Evolutionary conservation across 345 rosid species (phyloP).

Genomic region (Hibiscus syriacus): DNA sequence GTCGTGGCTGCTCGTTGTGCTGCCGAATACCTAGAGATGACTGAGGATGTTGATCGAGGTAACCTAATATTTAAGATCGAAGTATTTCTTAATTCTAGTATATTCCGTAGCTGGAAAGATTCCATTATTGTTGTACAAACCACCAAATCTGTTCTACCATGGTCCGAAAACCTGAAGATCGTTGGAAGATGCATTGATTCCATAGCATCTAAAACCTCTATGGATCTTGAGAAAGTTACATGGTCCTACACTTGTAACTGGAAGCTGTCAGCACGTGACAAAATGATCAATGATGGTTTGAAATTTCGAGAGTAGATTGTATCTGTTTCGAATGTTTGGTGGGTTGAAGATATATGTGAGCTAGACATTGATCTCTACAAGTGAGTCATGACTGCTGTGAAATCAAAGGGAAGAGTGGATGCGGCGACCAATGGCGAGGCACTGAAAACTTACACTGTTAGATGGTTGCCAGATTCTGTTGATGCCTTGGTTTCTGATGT

Average conservation of each 20-base stretch:
- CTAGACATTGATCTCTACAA: constrained; percentile 74
- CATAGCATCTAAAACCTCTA: constrained; percentile 69
- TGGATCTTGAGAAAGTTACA: constrained; percentile 59
- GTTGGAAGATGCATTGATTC: constrained; percentile 82
- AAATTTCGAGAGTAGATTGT: constrained; percentile 36
- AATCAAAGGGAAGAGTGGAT: constrained; percentile 76
- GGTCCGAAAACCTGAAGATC: constrained; percentile 85
- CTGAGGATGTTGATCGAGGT: constrained; percentile 70
- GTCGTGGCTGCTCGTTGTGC: constrained; percentile 84
- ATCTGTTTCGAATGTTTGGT: constrained; percentile 83
- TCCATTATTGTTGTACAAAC: constrained; percentile 90
- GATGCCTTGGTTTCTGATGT: constrained; percentile 47
- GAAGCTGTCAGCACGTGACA: constrained; percentile 46
- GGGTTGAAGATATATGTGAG: constrained; percentile 92
- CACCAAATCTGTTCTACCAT: constrained; percentile 63
- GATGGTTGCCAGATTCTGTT: constrained; percentile 76
- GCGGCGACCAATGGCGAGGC: constrained; percentile 64
- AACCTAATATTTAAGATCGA: constrained; percentile 77
- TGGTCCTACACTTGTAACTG: constrained; percentile 90
- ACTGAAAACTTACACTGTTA: constrained; percentile 53
- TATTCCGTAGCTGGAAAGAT: constrained; percentile 91
- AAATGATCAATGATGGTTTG: constrained; percentile 31
- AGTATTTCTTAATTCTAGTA: constrained; percentile 75
- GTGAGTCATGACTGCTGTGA: constrained; percentile 53
- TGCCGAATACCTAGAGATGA: constrained; percentile 92